Percentiles rank a stretch among this genome's conserved stretches.
These are phyloP conservation scores for Talaromyces stipitatus DNA, from an alignment of 495 filamentous ascomycete species.

Conservation along the genomic window DNA sequence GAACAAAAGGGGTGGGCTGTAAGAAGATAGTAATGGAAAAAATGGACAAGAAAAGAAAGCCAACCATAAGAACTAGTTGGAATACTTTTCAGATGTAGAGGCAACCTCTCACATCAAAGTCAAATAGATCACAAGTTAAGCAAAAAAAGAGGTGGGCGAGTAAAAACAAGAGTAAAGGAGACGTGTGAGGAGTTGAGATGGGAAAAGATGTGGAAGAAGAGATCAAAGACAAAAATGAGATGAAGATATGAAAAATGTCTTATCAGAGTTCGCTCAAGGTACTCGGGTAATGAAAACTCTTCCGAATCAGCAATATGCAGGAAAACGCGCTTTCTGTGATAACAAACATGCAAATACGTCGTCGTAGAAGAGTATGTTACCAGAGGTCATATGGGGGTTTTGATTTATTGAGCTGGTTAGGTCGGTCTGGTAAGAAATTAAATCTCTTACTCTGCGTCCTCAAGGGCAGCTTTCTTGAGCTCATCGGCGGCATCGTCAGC, in stretches of 20 bases:
- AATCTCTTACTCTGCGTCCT: constrained; percentile 40
- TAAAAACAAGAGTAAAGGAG: not conserved
- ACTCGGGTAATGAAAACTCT: not conserved
- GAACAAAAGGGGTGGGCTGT: not conserved
- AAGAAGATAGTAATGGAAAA: not conserved
- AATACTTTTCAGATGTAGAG: not conserved
- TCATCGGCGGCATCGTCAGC: constrained; percentile 49
- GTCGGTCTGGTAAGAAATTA: not conserved
- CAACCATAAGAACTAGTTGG: not conserved
- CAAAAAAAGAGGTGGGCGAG: not conserved
- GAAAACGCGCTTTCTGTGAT: not conserved
- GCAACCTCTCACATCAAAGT: not conserved
- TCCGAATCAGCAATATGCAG: not conserved
- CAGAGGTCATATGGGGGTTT: constrained; percentile 87
- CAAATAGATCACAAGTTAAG: not conserved
- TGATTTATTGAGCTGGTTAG: constrained; percentile 49
- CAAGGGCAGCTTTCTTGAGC: constrained; percentile 49
- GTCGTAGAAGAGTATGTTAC: constrained; percentile 58
- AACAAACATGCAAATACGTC: not conserved
- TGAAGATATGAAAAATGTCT: not conserved
- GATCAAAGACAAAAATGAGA: not conserved
- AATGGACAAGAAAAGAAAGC: constrained; percentile 1
- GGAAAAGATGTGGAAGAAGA: not conserved
- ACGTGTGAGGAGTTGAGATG: constrained; percentile 1
- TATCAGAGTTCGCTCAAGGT: not conserved